These are phyloP conservation scores for Harringtonia aguacate DNA, from an alignment of 2,329 filamentous ascomycete species.

Conservation along the genomic window DNA sequence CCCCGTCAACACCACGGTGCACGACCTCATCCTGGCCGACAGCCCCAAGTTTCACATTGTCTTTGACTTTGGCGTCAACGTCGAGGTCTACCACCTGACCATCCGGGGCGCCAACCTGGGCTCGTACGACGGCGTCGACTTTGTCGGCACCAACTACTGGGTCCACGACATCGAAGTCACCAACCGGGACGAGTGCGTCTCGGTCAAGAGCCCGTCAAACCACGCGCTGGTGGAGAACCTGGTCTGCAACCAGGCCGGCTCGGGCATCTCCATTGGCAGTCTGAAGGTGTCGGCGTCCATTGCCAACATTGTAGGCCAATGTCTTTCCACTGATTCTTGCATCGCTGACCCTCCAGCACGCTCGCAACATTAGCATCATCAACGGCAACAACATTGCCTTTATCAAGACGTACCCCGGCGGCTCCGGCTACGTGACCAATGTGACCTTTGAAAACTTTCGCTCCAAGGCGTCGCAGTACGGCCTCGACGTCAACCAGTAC, in stretches of 20 bases:
- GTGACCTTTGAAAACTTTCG: slow-evolving; percentile 17
- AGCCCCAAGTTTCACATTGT: slow-evolving; percentile 25
- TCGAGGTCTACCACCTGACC: slow-evolving; percentile 26
- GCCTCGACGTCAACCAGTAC: slow-evolving; percentile 8
- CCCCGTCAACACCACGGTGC: slow-evolving; percentile 31
- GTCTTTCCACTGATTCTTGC: background rate
- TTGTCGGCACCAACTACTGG: slow-evolving; percentile 23
- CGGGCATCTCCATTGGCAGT: slow-evolving; percentile 25
- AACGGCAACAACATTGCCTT: slow-evolving; percentile 24
- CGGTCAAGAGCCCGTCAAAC: slow-evolving; percentile 24
- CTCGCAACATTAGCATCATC: slow-evolving; percentile 23
- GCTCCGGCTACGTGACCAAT: slow-evolving; percentile 24
- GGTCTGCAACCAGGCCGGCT: slow-evolving; percentile 24
- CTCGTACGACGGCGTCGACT: slow-evolving; percentile 25
- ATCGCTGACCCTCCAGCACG: slow-evolving; percentile 13
- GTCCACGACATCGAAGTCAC: slow-evolving; percentile 26
- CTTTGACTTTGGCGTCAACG: slow-evolving; percentile 22
- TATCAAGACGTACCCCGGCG: slow-evolving; percentile 27
- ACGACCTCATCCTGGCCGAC: slow-evolving; percentile 35
- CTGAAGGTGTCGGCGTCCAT: slow-evolving; percentile 20
- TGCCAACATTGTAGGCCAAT: slow-evolving; percentile 17
- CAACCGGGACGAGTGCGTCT: slow-evolving; percentile 26
- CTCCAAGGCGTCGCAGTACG: slow-evolving; percentile 8
- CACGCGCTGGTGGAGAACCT: slow-evolving; percentile 23
- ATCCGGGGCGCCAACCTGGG: slow-evolving; percentile 24